Evolutionary conservation across 495 filamentous ascomycete genomes (phyloP), one percentile per base, ranked within the genome.

Genomic region (Talaromyces adpressus): DNA sequence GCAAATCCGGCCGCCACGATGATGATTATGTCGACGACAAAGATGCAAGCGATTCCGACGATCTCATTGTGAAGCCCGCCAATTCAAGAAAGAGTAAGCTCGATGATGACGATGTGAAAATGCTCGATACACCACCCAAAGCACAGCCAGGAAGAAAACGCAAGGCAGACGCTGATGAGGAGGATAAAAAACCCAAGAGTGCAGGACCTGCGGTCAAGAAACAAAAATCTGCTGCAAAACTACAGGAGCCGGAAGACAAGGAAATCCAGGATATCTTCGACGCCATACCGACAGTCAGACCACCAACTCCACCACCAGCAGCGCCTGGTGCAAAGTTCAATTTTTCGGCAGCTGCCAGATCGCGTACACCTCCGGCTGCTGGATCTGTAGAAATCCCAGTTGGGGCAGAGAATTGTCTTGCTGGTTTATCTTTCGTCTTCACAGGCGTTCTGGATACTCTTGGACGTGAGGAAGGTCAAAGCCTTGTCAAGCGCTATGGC

Each of bases 361-460:
- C 83, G 72, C 57, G 75, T 52, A 82, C 87, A 5, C 84, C 89
- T 45, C 85, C 82, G 32, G 82, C 81, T 53, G 80, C 85, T 39
- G 88, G 83, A 23, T 77, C 82, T 14, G 84, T 79, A 62, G 91
- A 92, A n/a, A 75, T 94, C 59, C 94, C 94, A 11, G 81, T 82
- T 29, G 94, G 94, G 7, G 88, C 85, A 59, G 90, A 94, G 16
- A 93, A 97, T 67, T 99, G 94, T 71, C 82, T 99, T 57, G 86
- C 90, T 51, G 95, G 94, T n/a, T 78, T 98, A 63, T 86, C 87
- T 0, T 99, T 99, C 68, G 94, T 99, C n/a, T 99, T 99, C 65
- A 98, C 94, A 14, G 94, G 94, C 23, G 77, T 96, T 20, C 79
- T 97, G 32, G 83, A 90, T 41, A 87, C 82, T 0, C 78, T 97